Conservation (phyloP, 345 rosid species). For the Bruguiera gymnorhiza region DNA sequence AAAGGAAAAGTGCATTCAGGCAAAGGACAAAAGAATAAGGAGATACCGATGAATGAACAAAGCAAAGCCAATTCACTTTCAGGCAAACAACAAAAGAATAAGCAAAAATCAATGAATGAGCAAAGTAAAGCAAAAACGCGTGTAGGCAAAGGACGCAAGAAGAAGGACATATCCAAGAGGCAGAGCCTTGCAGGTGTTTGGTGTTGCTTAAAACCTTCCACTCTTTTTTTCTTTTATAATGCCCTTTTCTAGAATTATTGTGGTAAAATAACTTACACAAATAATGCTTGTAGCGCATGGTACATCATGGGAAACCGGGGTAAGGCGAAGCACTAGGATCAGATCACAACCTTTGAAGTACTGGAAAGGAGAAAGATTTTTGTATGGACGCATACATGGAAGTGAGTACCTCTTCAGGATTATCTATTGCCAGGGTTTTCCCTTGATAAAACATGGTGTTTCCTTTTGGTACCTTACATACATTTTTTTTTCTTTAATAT, state of each 20-base stretch:
- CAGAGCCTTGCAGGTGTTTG: slow-evolving; percentile 81
- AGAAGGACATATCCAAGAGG: slow-evolving; percentile 42
- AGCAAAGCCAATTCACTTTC: slow-evolving; percentile 29
- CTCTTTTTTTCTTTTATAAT: slow-evolving; percentile 5
- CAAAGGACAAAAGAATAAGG: no score
- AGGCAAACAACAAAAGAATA: slow-evolving; percentile 27
- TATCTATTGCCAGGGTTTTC: neutral
- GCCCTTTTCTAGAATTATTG: slow-evolving; percentile 6
- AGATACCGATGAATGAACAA: slow-evolving; percentile 19
- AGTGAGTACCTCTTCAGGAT: slow-evolving; percentile 51
- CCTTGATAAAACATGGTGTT: neutral
- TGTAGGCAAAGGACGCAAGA: slow-evolving; percentile 34
- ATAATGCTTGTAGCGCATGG: slow-evolving; percentile 46
- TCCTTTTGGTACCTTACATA: neutral
- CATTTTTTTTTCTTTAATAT: no score
- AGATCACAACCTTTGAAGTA: slow-evolving; percentile 83
- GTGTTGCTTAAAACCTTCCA: slow-evolving; percentile 18
- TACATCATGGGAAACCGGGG: slow-evolving; percentile 52
- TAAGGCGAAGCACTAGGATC: slow-evolving; percentile 84
- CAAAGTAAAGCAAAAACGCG: slow-evolving; percentile 25
- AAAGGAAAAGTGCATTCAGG: slow-evolving; percentile 24
- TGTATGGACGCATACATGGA: slow-evolving; percentile 78
- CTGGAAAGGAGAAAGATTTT: slow-evolving; percentile 95
- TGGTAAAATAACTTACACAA: neutral
- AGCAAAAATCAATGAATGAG: slow-evolving; percentile 28